Base-by-base conservation (phyloP, 2,329 filamentous ascomycete genomes). In the Ophiocordyceps polyrhachis-furcata region DNA sequence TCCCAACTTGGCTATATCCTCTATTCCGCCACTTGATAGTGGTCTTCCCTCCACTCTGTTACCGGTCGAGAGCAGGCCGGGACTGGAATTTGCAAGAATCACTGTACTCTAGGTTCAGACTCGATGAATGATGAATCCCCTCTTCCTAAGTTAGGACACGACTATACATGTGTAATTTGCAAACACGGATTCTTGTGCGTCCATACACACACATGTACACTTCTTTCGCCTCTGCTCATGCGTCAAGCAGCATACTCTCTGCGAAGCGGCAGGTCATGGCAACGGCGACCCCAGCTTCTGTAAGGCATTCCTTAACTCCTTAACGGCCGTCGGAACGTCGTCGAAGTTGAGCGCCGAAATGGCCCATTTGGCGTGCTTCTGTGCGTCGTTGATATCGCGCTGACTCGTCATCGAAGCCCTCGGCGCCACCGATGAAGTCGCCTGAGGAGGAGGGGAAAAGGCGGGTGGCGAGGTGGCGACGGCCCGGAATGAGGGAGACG, bases 331-430 rank as follows among this genome's bases (percentile, higher is more conserved):
- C 1, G 80, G 71, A 2, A 93, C 83, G 58, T 98, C 91, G 53
- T 98, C 91, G 61, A 98, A 98, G 55, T 95, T 94, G 42, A 98
- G 65, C 0, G 91, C 91, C 12, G 88, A 95, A 40, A 96, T 93
- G 0, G 91, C 91, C 85, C 86, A 98, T 55, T 86, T 87, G 2
- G 89, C 88, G 64, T 96, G 91, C 59, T 96, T 98, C 60, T 94
- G 87, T 5, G 91, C 89, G 53, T 79, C 74, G 32, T 76, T 67
- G 32, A 95, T 81, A 50, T 94, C 85, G 29, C 62, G 56, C 8
- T 57, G 57, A 42, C 56, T 54, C 14, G 50, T 51, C 2, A 52
- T 45, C 17, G 47, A 32, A 2, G 44, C 44, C 5, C 45, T 41
- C 6, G 51, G 42, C 9, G 43, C 41, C 3, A 48, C 46, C 0